Evolutionary conservation across 2,329 filamentous ascomycete genomes (phyloP).

Genomic region (Hymenoscyphus scutula): DNA sequence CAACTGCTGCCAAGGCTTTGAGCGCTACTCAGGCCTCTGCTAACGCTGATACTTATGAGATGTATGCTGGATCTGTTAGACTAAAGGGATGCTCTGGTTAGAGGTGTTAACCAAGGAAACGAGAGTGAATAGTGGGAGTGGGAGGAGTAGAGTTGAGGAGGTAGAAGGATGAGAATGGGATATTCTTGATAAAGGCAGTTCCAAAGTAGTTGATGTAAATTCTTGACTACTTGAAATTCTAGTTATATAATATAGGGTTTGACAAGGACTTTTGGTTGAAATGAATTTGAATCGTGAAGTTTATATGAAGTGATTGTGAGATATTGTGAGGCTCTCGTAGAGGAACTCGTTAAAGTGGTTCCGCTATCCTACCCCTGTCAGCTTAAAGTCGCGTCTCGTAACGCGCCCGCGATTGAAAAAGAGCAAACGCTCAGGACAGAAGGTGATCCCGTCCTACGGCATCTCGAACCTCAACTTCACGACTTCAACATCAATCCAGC

Average conservation of each 20-base stretch:
- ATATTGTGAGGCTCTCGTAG: background rate
- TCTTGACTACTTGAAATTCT: too few relatives aligned
- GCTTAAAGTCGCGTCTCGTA: background rate
- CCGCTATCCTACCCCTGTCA: background rate
- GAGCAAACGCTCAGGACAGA: slow-evolving; percentile 7
- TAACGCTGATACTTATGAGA: slow-evolving; percentile 32
- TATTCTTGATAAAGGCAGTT: too few relatives aligned
- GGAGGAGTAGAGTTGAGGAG: background rate
- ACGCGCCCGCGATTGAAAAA: slow-evolving; percentile 7
- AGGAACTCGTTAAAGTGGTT: background rate
- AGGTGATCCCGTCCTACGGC: background rate
- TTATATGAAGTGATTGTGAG: background rate
- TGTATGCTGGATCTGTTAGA: slow-evolving; percentile 29
- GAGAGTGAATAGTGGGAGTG: background rate
- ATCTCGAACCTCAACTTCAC: background rate
- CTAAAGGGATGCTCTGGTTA: slow-evolving; percentile 22
- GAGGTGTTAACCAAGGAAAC: background rate
- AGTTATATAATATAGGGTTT: too few relatives aligned
- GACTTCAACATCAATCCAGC: background rate
- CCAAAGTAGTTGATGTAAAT: too few relatives aligned
- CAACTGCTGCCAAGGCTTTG: slow-evolving; percentile 22
- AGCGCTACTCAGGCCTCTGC: slow-evolving; percentile 22
- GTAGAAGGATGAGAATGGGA: too few relatives aligned
- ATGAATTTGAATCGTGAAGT: too few relatives aligned
- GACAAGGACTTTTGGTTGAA: too few relatives aligned